phyloP scores from a whole-genome alignment of 345 rosid genomes.

The Orychophragmus violaceus region DNA sequence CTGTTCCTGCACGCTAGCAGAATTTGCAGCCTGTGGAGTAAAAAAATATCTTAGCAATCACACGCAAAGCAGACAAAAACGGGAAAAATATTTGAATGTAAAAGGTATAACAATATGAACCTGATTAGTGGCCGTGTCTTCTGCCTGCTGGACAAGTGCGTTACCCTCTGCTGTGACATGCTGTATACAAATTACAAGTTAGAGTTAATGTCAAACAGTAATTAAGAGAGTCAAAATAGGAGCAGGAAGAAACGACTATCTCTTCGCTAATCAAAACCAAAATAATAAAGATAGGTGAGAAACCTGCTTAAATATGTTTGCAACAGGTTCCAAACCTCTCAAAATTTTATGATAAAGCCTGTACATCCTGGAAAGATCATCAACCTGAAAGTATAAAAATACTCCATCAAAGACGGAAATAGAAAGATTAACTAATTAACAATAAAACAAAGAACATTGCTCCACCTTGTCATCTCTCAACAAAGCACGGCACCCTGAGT shows the following conservation, averaged over 20 bases:
- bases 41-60: too few species aligned
- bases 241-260: constrained; percentile 1
- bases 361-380: constrained; percentile 94
- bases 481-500: constrained; percentile 85
- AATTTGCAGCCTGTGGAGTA: too few species aligned
- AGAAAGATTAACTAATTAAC: not conserved
- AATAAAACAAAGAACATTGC: not conserved
- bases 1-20: constrained; percentile 72
- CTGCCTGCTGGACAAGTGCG: constrained; percentile 84
- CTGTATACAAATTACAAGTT: constrained; percentile 34
- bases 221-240: not conserved
- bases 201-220: not conserved
- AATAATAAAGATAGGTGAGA: not conserved
- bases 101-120: too few species aligned
- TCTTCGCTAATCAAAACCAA: not conserved
- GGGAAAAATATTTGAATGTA: too few species aligned
- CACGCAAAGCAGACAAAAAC: too few species aligned
- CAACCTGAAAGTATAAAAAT: constrained; percentile 44
- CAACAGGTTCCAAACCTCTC: constrained; percentile 77
- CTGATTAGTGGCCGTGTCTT: not conserved
- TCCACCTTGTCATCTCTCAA: constrained; percentile 86
- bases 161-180: constrained; percentile 88
- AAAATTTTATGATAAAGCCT: constrained; percentile 75
- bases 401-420: not conserved
- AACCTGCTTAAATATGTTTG: constrained; percentile 88